Conservation (phyloP, 2,329 filamentous ascomycete species). For the Byssochlamys sp. region DNA sequence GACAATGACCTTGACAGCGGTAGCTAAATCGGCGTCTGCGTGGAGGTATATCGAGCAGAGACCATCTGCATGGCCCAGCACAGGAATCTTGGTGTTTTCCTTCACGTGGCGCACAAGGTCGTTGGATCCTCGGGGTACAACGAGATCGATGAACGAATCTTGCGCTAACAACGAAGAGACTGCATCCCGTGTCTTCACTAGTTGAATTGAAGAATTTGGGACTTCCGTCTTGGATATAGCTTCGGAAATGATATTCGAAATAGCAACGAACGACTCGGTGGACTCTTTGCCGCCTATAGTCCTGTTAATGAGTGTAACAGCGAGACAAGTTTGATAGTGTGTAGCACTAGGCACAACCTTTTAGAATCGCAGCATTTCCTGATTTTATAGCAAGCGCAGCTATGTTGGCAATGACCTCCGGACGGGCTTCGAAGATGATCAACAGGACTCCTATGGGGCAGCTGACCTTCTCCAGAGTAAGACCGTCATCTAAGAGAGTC, state of each 20-base stretch:
- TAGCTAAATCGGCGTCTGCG: slow-evolving; percentile 60
- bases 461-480: slow-evolving; percentile 76
- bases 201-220: slow-evolving; percentile 77
- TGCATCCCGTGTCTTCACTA: slow-evolving; percentile 84
- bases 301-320: not conserved
- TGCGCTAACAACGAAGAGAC: slow-evolving; percentile 79
- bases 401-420: slow-evolving; percentile 97
- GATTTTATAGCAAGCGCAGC: slow-evolving; percentile 92
- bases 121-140: slow-evolving; percentile 84
- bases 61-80: slow-evolving; percentile 90
- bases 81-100: slow-evolving; percentile 80
- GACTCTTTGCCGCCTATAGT: slow-evolving; percentile 79
- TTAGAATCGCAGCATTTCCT: slow-evolving; percentile 90
- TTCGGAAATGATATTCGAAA: slow-evolving; percentile 71
- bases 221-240: slow-evolving; percentile 66
- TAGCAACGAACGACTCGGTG: slow-evolving; percentile 85
- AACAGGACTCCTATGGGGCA: slow-evolving; percentile 95
- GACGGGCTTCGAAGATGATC: slow-evolving; percentile 95
- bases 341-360: slow-evolving; percentile 45
- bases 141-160: slow-evolving; percentile 82
- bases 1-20: slow-evolving; percentile 66
- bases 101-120: slow-evolving; percentile 87
- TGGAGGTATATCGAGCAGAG: slow-evolving; percentile 82
- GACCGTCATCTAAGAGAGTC: slow-evolving; percentile 75
- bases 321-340: not conserved